A percentile compares a stretch with the other conserved stretches of the same genome.
Evolutionary conservation across 176 grass and related monocot genomes (phyloP).

Genomic region (Guadua angustifolia): DNA sequence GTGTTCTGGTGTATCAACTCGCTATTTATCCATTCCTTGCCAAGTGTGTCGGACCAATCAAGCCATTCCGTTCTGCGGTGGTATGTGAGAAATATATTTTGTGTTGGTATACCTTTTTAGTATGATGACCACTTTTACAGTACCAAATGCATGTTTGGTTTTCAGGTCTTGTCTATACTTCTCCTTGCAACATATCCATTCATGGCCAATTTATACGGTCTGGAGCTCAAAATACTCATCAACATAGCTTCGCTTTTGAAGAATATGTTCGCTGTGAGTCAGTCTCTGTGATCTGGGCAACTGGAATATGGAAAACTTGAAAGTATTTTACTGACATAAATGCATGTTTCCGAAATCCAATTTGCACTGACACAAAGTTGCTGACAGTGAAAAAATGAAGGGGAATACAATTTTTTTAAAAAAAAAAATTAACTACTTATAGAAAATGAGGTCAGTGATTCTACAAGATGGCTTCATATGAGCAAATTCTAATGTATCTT

Average conservation of each 20-base stretch:
- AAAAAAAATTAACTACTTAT: neutral
- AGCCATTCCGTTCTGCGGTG: slow-evolving; percentile 53
- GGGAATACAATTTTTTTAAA: neutral
- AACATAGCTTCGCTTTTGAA: slow-evolving; percentile 63
- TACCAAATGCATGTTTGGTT: slow-evolving; percentile 29
- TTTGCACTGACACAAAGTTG: neutral
- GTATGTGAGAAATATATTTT: slow-evolving; percentile 47
- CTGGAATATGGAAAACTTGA: neutral
- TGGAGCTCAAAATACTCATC: slow-evolving; percentile 57
- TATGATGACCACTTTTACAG: neutral
- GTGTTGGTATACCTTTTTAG: slow-evolving; percentile 1
- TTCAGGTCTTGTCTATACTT: slow-evolving; percentile 64
- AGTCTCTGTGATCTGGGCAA: neutral
- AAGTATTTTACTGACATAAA: neutral
- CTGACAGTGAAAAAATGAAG: neutral
- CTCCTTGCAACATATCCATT: slow-evolving; percentile 66
- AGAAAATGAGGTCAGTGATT: neutral
- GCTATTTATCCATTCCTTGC: slow-evolving; percentile 56
- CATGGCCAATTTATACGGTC: slow-evolving; percentile 55
- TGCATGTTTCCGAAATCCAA: neutral
- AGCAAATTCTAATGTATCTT: slow-evolving; percentile 28
- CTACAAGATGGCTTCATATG: neutral
- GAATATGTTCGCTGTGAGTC: slow-evolving; percentile 61
- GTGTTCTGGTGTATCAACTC: slow-evolving; percentile 63
- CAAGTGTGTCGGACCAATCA: slow-evolving; percentile 54